Evolutionary conservation across 2,329 filamentous ascomycete species (phyloP).

Genomic region (Diaporthe australafricana): DNA sequence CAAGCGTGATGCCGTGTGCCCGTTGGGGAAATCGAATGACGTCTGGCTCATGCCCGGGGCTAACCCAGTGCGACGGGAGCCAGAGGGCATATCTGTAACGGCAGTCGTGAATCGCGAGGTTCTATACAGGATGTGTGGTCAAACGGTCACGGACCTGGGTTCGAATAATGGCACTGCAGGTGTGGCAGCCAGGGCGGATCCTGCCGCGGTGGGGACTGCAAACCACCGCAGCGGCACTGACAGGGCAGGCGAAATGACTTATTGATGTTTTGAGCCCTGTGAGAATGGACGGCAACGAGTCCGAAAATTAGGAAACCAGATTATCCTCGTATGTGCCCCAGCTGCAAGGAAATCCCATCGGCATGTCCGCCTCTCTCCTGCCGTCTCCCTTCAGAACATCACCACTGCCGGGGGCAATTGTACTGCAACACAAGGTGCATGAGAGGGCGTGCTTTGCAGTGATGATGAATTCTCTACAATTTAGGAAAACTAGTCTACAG

Average conservation of each 20-base stretch:
- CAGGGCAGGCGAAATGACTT: conserved; percentile 28
- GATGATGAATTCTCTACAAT: neutral
- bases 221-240: conserved; percentile 7
- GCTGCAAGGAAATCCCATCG: conserved; percentile 8
- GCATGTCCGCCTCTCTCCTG: conserved; percentile 12
- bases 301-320: neutral
- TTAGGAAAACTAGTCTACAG: neutral
- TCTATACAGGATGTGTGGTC: conserved; percentile 14
- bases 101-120: conserved; percentile 22
- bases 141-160: conserved; percentile 8
- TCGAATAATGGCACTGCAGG: conserved; percentile 1
- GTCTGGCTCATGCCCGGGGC: neutral
- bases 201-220: conserved; percentile 13
- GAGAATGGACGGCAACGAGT: neutral
- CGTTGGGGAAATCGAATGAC: conserved; percentile 21
- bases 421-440: conserved; percentile 11
- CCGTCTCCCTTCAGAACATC: neutral
- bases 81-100: neutral
- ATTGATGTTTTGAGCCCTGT: neutral
- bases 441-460: neutral
- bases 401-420: neutral
- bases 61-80: conserved; percentile 20
- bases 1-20: conserved; percentile 17
- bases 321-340: conserved; percentile 25
- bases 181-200: conserved; percentile 16